A percentile compares a stretch with the other conserved stretches of the same genome.
Conservation (phyloP, 306 rosid genomes). For the Cicer chorassanicum region DNA sequence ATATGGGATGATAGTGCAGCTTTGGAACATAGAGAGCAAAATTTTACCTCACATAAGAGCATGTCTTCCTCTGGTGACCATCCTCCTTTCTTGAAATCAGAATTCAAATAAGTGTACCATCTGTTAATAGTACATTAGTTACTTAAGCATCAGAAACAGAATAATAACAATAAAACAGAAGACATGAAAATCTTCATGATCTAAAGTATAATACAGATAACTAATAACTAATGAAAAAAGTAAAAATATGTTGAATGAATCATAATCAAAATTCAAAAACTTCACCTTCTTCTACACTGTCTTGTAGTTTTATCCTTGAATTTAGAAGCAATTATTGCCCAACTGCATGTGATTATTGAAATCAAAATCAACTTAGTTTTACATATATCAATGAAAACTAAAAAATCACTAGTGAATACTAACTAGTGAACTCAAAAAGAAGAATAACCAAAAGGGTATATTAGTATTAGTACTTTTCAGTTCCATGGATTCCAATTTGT, state of each 20-base stretch:
- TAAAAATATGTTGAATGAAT: constrained; percentile 27
- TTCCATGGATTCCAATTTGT: constrained; percentile 83
- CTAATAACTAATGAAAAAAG: constrained; percentile 27
- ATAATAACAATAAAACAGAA: constrained; percentile 29
- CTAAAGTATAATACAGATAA: not conserved
- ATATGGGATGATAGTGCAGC: constrained; percentile 9
- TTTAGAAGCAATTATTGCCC: constrained; percentile 97
- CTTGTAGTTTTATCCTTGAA: constrained; percentile 98
- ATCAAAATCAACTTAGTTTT: constrained; percentile 42
- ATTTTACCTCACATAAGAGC: constrained; percentile 92
- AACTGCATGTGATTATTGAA: constrained; percentile 56
- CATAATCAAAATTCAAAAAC: constrained; percentile 41
- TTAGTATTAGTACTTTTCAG: constrained; percentile 72
- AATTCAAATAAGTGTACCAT: constrained; percentile 98
- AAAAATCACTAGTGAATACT: not conserved
- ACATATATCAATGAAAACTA: constrained; percentile 8
- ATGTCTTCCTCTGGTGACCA: constrained; percentile 98
- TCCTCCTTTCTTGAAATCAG: constrained; percentile 99
- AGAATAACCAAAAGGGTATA: constrained; percentile 34
- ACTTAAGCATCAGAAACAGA: constrained; percentile 45
- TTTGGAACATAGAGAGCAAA: constrained; percentile 24
- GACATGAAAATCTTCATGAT: constrained; percentile 23
- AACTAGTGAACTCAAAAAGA: constrained; percentile 35
- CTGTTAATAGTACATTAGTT: constrained; percentile 53
- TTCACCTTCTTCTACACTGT: constrained; percentile 96